phyloP scores from a whole-genome alignment of 495 filamentous ascomycete species.

The Extremus antarcticus region DNA sequence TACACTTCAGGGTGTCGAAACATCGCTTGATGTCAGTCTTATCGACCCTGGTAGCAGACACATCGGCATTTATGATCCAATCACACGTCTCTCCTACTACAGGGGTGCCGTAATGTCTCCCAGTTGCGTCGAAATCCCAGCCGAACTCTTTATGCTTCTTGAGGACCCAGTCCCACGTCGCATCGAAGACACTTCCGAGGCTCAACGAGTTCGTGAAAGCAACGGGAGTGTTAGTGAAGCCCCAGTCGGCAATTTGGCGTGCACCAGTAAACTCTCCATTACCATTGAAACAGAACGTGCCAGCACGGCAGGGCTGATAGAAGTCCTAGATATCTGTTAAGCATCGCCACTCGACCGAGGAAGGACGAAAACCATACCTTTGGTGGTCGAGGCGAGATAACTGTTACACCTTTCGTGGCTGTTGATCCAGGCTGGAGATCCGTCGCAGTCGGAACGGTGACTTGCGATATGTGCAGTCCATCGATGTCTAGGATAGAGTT shows the following conservation, averaged over 20 bases:
- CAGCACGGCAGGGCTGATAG: constrained; percentile 38
- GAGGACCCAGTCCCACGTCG: constrained; percentile 38
- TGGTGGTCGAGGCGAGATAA: too few relatives aligned
- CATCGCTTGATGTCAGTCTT: constrained; percentile 1
- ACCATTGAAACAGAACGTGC: constrained; percentile 44
- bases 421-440: constrained; percentile 8
- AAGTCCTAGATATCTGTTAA: too few relatives aligned
- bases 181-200: constrained; percentile 37
- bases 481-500: constrained; percentile 44
- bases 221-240: constrained; percentile 39
- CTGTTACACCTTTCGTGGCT: constrained; percentile 39
- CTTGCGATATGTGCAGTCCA: constrained; percentile 38
- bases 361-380: too few relatives aligned
- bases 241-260: constrained; percentile 44
- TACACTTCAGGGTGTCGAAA: background rate
- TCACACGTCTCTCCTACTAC: constrained; percentile 46
- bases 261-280: constrained; percentile 43
- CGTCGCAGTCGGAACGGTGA: constrained; percentile 32
- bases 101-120: constrained; percentile 23
- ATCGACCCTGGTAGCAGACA: background rate
- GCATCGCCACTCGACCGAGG: too few relatives aligned
- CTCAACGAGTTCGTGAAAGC: constrained; percentile 41
- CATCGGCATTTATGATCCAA: constrained; percentile 36
- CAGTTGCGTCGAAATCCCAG: constrained; percentile 36
- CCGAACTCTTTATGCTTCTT: constrained; percentile 28